Conservation (phyloP, 2,329 filamentous ascomycete genomes). For the Aspergillus viridinutans region DNA sequence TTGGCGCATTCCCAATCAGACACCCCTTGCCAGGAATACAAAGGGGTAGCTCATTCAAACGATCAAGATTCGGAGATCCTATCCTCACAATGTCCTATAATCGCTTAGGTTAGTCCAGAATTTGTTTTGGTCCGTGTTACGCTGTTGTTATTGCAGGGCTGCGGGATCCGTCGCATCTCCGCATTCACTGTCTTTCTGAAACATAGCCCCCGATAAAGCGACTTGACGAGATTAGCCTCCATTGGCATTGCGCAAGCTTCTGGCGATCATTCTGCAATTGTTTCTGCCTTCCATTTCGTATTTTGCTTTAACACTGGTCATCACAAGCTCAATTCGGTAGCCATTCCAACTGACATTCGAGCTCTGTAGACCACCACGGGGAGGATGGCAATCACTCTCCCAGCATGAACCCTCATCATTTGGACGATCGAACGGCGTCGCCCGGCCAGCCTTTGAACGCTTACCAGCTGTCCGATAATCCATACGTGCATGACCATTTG, state of each 20-base stretch:
- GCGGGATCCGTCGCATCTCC: not conserved
- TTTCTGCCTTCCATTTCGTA: not conserved
- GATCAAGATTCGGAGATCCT: conserved; percentile 16
- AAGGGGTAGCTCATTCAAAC: conserved; percentile 21
- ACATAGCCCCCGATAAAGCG: not conserved
- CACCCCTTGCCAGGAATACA: conserved; percentile 15
- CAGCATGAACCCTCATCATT: conserved; percentile 52
- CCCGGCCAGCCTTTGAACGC: conserved; percentile 69
- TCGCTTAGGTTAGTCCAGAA: conserved; percentile 59
- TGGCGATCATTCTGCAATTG: not conserved
- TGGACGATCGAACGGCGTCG: conserved; percentile 62
- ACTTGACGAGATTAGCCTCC: not conserved
- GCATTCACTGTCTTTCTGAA: not conserved
- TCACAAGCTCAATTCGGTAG: too few relatives aligned
- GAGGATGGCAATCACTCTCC: conserved; percentile 42
- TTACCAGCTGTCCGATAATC: conserved; percentile 79
- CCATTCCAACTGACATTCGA: conserved; percentile 20
- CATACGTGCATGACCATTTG: conserved; percentile 60
- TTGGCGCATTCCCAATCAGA: conserved; percentile 27
- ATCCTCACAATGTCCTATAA: conserved; percentile 58
- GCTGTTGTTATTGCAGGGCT: not conserved
- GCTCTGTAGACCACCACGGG: conserved; percentile 35
- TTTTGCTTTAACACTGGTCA: not conserved
- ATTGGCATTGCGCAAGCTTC: not conserved
- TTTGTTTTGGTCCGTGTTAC: not conserved